Evolutionary conservation across 352 stramenopile genomes (phyloP), one percentile per base, ranked within the genome.

Genomic region (Globisporangium spiculum): DNA sequence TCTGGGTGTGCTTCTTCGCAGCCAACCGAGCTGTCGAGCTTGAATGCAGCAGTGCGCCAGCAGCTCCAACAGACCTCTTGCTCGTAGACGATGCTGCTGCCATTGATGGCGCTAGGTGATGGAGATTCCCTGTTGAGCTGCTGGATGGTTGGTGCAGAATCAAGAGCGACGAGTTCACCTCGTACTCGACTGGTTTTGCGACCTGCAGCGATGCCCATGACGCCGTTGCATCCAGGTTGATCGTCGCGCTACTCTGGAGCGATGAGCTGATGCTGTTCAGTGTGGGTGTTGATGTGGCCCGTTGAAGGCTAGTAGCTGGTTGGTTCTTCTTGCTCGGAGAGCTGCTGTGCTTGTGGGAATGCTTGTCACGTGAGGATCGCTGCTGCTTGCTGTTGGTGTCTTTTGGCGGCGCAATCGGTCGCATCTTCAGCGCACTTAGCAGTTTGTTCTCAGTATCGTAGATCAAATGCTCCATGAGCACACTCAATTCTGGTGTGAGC

Each of bases 161-260:
- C 20, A 89, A 64, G 18, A 89, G 22, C 34, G 81, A 86, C 12
- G 79, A 87, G 56, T 89, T 83, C 53, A 89, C 81, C 56, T 86
- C 78, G 65, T 84, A 87, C 65, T 89, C 80, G 58, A 77, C 71
- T 0, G 80, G 80, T 20, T 85, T 82, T 4, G 63, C 59, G 5
- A 80, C 68, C 60, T 86, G 71, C 1, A 89, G 62, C 14, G 80
- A 86, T 10, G 79, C 78, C 80, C 80, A 89, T 8, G 80, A 85
- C 61, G 71, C 65, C 6, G 65, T 60, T 5, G 53, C 65, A 60
- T 80, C 70, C 20, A 68, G 54, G 24, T 18, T 34, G 22, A 57
- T 57, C 9, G 24, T 9, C 24, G 52, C 9, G 3, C 52, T 34
- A 6, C 20, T 57, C 24, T 24, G 6, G 10, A 57, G 52, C 26